Conservation (phyloP, 2,329 filamentous ascomycete species). For the Colletotrichum scovillei region DNA sequence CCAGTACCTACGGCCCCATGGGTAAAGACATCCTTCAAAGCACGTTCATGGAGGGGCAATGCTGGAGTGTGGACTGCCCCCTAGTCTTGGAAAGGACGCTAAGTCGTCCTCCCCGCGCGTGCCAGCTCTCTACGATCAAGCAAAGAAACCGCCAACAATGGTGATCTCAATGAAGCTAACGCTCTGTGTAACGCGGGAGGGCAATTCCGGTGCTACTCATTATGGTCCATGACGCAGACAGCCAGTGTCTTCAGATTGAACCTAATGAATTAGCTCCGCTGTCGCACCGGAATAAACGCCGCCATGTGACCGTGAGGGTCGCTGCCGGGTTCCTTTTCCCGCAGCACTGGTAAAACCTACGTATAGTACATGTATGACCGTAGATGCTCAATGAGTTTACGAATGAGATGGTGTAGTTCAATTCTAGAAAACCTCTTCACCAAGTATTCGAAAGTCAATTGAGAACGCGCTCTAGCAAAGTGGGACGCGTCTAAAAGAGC, state of each 20-base stretch:
- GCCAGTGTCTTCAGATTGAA: neutral
- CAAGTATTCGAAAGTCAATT: neutral
- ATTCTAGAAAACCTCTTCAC: neutral
- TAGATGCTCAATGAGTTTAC: no score
- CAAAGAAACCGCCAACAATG: neutral
- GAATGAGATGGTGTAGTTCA: no score
- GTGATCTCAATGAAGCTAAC: neutral
- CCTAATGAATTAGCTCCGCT: neutral
- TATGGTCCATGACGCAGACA: constrained; percentile 2
- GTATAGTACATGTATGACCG: no score
- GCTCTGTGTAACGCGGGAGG: neutral
- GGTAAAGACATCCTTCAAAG: neutral
- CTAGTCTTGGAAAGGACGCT: neutral
- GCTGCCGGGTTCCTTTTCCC: neutral
- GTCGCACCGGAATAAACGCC: neutral
- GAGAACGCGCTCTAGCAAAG: constrained; percentile 1
- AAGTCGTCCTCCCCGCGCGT: neutral
- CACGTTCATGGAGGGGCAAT: neutral
- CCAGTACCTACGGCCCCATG: neutral
- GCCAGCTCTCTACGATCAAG: neutral
- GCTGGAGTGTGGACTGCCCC: neutral
- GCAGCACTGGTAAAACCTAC: neutral
- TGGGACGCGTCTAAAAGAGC: constrained; percentile 24
- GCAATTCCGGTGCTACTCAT: neutral
- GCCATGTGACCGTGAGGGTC: neutral